Evolutionary conservation across 805 yeast species (phyloP).

Genomic region (Komagataella phaffii): DNA sequence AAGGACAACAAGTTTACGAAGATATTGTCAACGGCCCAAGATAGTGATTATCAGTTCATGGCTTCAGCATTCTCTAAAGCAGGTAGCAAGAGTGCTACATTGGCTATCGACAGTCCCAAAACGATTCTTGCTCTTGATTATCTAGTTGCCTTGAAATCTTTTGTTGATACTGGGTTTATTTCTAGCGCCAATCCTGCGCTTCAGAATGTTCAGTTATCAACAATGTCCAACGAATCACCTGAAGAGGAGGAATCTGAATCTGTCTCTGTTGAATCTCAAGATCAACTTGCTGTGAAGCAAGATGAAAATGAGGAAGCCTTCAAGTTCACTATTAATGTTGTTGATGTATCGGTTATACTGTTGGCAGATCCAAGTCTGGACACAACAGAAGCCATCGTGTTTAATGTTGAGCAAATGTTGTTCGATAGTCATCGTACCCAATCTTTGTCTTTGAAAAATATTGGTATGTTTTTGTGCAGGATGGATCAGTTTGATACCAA

Average conservation of each 20-base stretch:
- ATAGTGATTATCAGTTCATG: conserved; percentile 59
- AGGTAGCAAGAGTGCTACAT: conserved; percentile 32
- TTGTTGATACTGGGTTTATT: conserved; percentile 22
- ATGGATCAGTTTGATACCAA: conserved; percentile 58
- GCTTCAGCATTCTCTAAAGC: conserved; percentile 30
- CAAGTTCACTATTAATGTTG: conserved; percentile 53
- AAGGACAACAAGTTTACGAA: conserved; percentile 64
- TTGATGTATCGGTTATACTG: conserved; percentile 64
- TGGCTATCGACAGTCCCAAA: conserved; percentile 70
- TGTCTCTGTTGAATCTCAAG: neutral
- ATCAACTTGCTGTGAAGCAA: conserved; percentile 2
- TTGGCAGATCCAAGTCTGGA: conserved; percentile 63
- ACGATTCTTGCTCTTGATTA: conserved; percentile 79
- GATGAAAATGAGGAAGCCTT: conserved; percentile 11
- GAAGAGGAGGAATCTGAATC: neutral
- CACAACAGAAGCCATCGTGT: conserved; percentile 79
- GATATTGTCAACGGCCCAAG: conserved; percentile 58
- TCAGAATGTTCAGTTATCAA: neutral
- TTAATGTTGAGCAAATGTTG: conserved; percentile 70
- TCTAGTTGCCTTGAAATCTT: conserved; percentile 59
- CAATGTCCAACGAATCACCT: neutral
- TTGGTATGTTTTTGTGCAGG: conserved; percentile 74
- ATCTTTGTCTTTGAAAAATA: conserved; percentile 56
- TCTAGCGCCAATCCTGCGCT: neutral
- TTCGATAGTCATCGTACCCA: conserved; percentile 55